Conservation (phyloP, 345 rosid species). For the Eucalyptus microcorys region DNA sequence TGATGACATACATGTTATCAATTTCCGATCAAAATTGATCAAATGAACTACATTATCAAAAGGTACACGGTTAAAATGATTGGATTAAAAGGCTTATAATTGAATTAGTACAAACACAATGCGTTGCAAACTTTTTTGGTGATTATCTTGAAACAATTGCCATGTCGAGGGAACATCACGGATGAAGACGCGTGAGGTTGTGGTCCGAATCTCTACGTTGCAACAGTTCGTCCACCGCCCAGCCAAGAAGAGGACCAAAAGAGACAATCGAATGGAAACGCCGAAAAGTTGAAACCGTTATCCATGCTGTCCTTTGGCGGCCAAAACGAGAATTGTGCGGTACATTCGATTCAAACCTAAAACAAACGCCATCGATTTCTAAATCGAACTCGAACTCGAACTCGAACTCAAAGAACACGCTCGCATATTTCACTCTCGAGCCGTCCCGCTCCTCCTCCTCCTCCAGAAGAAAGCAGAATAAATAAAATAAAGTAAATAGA, state of each 20-base stretch:
- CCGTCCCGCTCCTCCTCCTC: not conserved
- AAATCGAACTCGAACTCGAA: not conserved
- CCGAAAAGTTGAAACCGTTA: not conserved
- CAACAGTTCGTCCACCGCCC: not conserved
- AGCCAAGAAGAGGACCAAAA: not conserved
- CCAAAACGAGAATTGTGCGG: not conserved
- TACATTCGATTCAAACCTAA: not conserved
- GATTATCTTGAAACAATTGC: too few relatives aligned
- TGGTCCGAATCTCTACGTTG: not conserved
- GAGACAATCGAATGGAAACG: not conserved
- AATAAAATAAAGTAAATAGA: too few relatives aligned
- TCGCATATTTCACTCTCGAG: not conserved
- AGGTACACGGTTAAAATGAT: accelerated
- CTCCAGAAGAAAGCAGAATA: not conserved
- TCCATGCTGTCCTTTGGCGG: not conserved
- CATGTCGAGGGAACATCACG: not conserved
- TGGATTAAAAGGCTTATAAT: accelerated
- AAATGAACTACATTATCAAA: accelerated
- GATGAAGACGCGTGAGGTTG: not conserved
- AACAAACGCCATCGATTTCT: not conserved
- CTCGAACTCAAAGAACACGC: not conserved
- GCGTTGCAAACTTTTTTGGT: too few relatives aligned
- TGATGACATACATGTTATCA: accelerated
- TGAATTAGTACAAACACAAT: accelerated
- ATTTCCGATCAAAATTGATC: accelerated